Evolutionary conservation across 176 grass and related monocot genomes (phyloP), one percentile per base, ranked within the genome.

Genomic region (Oryza nivara): DNA sequence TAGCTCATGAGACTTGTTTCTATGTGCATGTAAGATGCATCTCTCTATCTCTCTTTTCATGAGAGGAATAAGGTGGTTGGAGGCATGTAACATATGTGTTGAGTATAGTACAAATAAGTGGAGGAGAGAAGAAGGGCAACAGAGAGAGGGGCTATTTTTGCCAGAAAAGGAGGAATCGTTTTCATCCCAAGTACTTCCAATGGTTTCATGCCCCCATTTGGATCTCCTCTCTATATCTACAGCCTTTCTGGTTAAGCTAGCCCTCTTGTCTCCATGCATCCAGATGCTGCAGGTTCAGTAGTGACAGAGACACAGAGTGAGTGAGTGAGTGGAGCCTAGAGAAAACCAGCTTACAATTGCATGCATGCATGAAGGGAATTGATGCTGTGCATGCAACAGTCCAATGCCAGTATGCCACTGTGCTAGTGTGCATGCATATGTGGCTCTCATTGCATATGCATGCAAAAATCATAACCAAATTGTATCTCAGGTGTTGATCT

Each of bases 11-110:
- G 67, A 49, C 60, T 71, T 89, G 88, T 82, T 86, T 83, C 72
- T 80, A 41, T 76, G 82, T 89, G 87, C 82, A 89, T 89, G 87
- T 89, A 85, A 76, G 77, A 15, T 67, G 76, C 82, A 46, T 84
- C 82, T 89, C 76, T 75, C 76, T 58, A 0, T 38, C 46, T 58
- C 74, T 58, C 9, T 69, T 23, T 81, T 11, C 64, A 6, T 11
- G 22, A 5, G 44, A 68, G 66, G 83, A 80, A 89, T 89, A 86
- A 77, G 75, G 66, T 82, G 75, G 72, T 90, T 90, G 83, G 67
- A 81, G 68, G 82, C 83, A 90, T 76, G 73, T 82, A 86, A 86
- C 45, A 78, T 73, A 13, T 90, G 58, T 90, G 83, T 5, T 68
- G 61, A 28, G 77, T 73, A 68, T 79, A 68, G 41, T 80, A 69